phyloP scores from a whole-genome alignment of 352 stramenopile species.

The Pythium utonaiense region DNA sequence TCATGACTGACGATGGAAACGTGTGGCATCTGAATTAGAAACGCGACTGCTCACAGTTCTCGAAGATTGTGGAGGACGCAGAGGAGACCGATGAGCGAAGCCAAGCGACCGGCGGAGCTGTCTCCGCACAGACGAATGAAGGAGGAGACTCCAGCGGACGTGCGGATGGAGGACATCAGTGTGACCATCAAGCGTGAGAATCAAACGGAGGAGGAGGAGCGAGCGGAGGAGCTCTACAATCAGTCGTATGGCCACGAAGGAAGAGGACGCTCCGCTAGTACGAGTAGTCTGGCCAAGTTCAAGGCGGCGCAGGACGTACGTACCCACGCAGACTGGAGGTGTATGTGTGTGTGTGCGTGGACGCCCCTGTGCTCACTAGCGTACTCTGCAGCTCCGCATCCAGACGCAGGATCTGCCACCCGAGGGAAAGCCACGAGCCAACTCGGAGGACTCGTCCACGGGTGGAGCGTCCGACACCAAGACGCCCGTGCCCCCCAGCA shows the following conservation, averaged over 20 bases:
- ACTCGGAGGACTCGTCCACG: slow-evolving; percentile 20
- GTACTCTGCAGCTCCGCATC: slow-evolving; percentile 43
- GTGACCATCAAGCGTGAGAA: too few relatives aligned
- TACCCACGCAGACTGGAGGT: too few relatives aligned
- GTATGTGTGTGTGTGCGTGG: too few relatives aligned
- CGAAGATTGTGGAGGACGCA: not conserved
- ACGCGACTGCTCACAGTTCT: not conserved
- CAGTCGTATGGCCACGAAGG: too few relatives aligned
- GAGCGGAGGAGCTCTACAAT: too few relatives aligned
- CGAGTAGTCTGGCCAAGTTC: slow-evolving; percentile 39
- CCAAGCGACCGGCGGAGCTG: not conserved
- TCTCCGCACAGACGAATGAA: not conserved
- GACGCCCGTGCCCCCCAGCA: slow-evolving; percentile 34
- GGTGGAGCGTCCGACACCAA: slow-evolving; percentile 20
- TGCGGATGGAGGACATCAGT: not conserved
- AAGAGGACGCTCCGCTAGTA: slow-evolving; percentile 1
- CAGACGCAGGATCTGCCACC: slow-evolving; percentile 42
- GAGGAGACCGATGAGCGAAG: not conserved
- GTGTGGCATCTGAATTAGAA: not conserved
- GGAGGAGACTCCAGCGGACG: not conserved
- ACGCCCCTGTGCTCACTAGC: too few relatives aligned
- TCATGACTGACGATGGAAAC: not conserved
- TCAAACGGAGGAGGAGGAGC: too few relatives aligned
- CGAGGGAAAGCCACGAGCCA: slow-evolving; percentile 21
- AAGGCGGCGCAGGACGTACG: slow-evolving; percentile 52